Evolutionary conservation across 73 alveolate species (phyloP).

Genomic region (Diophrys sp.): DNA sequence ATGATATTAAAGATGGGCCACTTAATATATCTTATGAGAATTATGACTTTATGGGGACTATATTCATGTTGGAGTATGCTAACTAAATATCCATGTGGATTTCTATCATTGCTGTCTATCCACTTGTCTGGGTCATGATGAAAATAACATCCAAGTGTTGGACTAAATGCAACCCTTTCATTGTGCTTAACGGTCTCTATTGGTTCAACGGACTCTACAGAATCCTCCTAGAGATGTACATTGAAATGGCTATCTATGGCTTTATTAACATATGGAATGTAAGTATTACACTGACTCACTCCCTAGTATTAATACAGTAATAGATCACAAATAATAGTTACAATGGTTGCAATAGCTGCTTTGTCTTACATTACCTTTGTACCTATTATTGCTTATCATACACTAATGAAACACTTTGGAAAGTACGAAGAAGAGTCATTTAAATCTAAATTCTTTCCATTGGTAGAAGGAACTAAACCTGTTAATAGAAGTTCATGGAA

Average conservation of each 20-base stretch:
- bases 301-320: background rate
- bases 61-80: background rate
- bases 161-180: background rate
- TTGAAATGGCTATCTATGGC: slow-evolving; percentile 1
- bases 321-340: background rate
- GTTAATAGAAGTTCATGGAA: background rate
- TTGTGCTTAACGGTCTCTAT: too few species aligned
- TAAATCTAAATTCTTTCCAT: background rate
- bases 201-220: background rate
- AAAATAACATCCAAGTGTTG: background rate
- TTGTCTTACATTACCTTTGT: background rate
- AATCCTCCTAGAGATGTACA: background rate
- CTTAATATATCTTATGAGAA: background rate
- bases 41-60: background rate
- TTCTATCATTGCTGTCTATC: background rate
- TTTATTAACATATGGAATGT: slow-evolving; percentile 1
- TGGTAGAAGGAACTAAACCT: background rate
- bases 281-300: background rate
- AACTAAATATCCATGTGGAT: background rate
- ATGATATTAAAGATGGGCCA: background rate
- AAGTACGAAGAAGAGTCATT: background rate
- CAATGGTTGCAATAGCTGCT: background rate
- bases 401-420: background rate
- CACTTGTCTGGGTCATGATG: background rate
- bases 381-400: background rate